A percentile compares a stretch with the other conserved stretches of the same genome.
Evolutionary conservation across 805 yeast genomes (phyloP).

Genomic region (Metschnikowia lochheadii): DNA sequence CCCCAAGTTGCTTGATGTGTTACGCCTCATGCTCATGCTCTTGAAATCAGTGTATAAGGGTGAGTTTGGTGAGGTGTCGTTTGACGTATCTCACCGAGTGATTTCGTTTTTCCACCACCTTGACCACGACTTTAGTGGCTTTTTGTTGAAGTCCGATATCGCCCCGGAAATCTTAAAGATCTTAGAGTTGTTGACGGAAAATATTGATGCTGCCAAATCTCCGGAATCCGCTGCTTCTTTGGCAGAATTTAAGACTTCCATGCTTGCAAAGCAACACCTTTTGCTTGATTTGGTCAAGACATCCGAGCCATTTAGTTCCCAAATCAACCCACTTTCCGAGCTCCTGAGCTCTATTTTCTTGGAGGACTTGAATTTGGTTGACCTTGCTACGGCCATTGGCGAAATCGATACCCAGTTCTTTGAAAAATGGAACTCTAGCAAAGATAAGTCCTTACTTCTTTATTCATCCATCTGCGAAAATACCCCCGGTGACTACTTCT

Average conservation of each 20-base stretch:
- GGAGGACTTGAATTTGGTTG: conserved; percentile 44
- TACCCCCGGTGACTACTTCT: conserved; percentile 26
- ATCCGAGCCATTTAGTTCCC: not conserved
- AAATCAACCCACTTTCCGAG: conserved; percentile 24
- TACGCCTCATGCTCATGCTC: conserved; percentile 20
- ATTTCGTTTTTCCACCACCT: conserved; percentile 53
- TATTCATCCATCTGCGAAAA: conserved; percentile 39
- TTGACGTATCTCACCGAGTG: conserved; percentile 46
- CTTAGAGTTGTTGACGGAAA: conserved; percentile 41
- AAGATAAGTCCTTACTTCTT: conserved; percentile 72
- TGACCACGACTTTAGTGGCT: conserved; percentile 60
- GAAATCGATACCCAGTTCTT: conserved; percentile 64
- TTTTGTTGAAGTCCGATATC: conserved; percentile 59
- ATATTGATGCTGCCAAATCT: not conserved
- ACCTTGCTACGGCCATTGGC: conserved; percentile 61
- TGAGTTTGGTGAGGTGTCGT: conserved; percentile 19
- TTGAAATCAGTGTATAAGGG: conserved; percentile 23
- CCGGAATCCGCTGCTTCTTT: conserved; percentile 28
- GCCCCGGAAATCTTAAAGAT: conserved; percentile 56
- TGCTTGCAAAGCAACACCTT: conserved; percentile 47
- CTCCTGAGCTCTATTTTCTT: conserved; percentile 48
- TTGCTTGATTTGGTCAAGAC: conserved; percentile 25
- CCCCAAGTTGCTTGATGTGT: conserved; percentile 29
- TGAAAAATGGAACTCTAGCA: conserved; percentile 70
- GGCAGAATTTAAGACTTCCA: conserved; percentile 46